Conservation (phyloP, 306 rosid genomes). For the Pyrus betulifolia region DNA sequence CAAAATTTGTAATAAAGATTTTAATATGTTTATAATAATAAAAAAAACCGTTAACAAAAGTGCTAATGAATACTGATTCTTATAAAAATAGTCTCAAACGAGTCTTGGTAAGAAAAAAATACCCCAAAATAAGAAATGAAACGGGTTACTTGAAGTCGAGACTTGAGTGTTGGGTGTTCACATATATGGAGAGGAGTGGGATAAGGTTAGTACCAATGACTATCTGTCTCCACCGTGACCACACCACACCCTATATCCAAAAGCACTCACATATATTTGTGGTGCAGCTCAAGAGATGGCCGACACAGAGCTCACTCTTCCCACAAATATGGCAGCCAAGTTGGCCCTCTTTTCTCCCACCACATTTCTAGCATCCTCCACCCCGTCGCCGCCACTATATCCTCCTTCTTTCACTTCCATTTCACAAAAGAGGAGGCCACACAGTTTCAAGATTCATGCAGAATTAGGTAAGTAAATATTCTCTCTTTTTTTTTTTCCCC, state of each 20-base stretch:
- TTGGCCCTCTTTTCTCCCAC: constrained; percentile 39
- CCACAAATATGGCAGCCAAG: constrained; percentile 55
- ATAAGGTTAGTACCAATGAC: constrained; percentile 25
- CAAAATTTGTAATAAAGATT: background rate
- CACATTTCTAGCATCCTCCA: constrained; percentile 36
- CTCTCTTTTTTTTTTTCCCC: background rate
- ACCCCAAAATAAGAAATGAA: no score
- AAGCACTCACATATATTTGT: constrained; percentile 11
- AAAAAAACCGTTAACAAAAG: no score
- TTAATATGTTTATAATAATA: no score
- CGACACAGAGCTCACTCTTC: constrained; percentile 6
- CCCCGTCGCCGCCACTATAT: constrained; percentile 21
- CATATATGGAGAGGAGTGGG: background rate
- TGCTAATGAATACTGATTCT: no score
- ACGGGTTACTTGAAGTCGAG: background rate
- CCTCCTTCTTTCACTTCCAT: constrained; percentile 8
- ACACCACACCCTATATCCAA: constrained; percentile 25
- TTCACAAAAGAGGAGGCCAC: constrained; percentile 25
- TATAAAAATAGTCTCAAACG: no score
- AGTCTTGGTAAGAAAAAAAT: no score
- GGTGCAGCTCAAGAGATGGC: constrained; percentile 23
- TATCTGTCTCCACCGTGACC: constrained; percentile 15
- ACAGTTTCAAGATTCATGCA: constrained; percentile 53
- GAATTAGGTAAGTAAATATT: constrained; percentile 37
- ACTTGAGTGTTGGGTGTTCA: background rate